phyloP scores from a whole-genome alignment of 805 yeast genomes.

The Sugiyamaella smithiae region DNA sequence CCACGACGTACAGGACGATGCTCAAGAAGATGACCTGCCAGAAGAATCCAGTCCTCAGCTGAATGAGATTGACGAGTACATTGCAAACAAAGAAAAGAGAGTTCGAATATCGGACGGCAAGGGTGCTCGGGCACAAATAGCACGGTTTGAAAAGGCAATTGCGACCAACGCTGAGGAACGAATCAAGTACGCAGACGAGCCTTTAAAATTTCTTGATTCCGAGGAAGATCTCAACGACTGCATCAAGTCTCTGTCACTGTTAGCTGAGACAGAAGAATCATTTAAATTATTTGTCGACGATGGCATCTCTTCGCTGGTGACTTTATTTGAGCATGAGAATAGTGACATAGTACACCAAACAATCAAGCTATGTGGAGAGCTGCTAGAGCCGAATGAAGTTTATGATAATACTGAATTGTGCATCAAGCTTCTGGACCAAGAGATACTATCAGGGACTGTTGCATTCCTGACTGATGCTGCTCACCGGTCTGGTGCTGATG shows the following conservation, averaged over 20 bases:
- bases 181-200: conserved; percentile 21
- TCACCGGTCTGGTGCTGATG: not conserved
- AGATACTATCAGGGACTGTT: not conserved
- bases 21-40: not conserved
- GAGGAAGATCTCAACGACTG: conserved; percentile 23
- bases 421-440: not conserved
- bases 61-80: not conserved
- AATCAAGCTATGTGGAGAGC: conserved; percentile 13
- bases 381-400: conserved; percentile 13
- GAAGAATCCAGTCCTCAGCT: not conserved
- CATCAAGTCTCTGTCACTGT: conserved; percentile 19
- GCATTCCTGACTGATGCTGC: not conserved
- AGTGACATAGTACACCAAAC: conserved; percentile 18
- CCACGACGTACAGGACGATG: not conserved
- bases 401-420: not conserved
- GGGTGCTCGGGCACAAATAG: not conserved
- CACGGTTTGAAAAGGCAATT: conserved; percentile 30
- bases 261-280: conserved; percentile 10
- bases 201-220: conserved; percentile 27
- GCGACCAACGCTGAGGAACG: conserved; percentile 21
- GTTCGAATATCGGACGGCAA: not conserved
- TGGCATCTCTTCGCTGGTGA: conserved; percentile 16
- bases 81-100: not conserved
- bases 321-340: conserved; percentile 23
- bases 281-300: conserved; percentile 11